phyloP scores from a whole-genome alignment of 1,284 basidiomycete species.

The Austroboletus niveus region DNA sequence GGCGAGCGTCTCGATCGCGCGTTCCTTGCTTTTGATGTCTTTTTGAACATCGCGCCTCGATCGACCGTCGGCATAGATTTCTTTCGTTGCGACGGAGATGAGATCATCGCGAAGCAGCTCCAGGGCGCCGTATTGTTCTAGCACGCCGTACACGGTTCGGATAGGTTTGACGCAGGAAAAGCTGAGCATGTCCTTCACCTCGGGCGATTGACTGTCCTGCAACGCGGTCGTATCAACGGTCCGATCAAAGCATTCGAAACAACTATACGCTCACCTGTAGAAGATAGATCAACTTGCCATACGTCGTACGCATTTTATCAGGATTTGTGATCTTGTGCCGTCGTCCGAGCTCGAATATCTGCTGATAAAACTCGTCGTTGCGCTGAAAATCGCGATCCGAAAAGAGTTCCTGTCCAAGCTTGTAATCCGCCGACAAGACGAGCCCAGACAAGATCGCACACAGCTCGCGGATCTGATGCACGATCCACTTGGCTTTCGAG shows the following conservation, averaged over 20 bases:
- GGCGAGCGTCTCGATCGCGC: constrained; percentile 72
- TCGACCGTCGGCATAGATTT: constrained; percentile 72
- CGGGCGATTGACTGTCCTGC: constrained; percentile 74
- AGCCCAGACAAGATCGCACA: constrained; percentile 82
- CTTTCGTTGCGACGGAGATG: constrained; percentile 68
- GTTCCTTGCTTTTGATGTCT: constrained; percentile 78
- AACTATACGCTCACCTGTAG: constrained; percentile 55
- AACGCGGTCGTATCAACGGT: constrained; percentile 4
- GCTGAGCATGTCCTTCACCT: constrained; percentile 71
- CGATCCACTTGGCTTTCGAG: constrained; percentile 78
- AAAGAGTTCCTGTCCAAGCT: constrained; percentile 80
- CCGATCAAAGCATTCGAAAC: neutral
- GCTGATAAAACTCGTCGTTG: constrained; percentile 74
- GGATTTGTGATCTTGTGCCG: constrained; percentile 86
- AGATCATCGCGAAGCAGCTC: constrained; percentile 73
- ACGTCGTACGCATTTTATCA: constrained; percentile 83
- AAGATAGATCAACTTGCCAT: constrained; percentile 80
- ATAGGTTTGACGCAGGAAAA: constrained; percentile 76
- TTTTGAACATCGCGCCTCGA: constrained; percentile 70
- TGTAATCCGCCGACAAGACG: constrained; percentile 77
- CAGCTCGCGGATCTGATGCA: constrained; percentile 77
- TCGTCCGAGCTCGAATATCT: constrained; percentile 75
- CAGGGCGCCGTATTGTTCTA: constrained; percentile 61
- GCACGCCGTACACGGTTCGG: constrained; percentile 63
- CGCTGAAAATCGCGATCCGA: constrained; percentile 71